Evolutionary conservation across 2,329 filamentous ascomycete genomes (phyloP), one percentile per base, ranked within the genome.

Genomic region (Simplicillium sp.): DNA sequence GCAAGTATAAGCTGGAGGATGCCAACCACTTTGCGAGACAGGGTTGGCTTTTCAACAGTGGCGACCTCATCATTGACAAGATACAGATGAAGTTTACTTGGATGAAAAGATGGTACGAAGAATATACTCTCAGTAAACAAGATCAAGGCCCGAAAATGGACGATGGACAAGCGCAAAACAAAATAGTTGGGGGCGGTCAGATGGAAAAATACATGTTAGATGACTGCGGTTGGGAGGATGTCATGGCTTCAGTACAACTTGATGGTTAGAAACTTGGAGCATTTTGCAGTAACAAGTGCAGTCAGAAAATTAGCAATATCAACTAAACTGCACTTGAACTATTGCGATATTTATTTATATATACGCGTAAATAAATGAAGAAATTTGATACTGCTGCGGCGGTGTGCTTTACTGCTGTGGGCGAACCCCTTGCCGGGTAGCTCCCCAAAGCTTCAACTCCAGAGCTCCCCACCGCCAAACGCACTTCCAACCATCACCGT

Each of bases 151-250:
- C 17, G 17, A 14, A n/a, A 8, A 25, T 7, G 14, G 36, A 37
- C 4, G 11, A n/a, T 29, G 36, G 9, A 25, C 20, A 25, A 25
- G 5, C 9, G 6, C 20, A 25, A 25, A 25, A 25, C 20, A 25
- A 9, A 25, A 25, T 25, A 9, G 20, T 25, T 9, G 20, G 20
- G 20, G 20, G 29, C 15, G 31, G 34, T 3, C 36, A 35, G 13
- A 34, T 29, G 9, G 28, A 20, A 11, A 36, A 38, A 4, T 36
- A 25, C 20, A 25, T 42, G 11, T 29, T 42, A 32, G 40, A 42
- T 29, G 37, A 32, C 14, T 31, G 32, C 11, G 35, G 38, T 29
- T 42, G 40, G 40, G 40, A 42, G 28, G 40, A 42, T 8, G 38
- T 42, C 25, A 38, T 42, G 40, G 14, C 40, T 8, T 2, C 36